A percentile compares a stretch with the other conserved stretches of the same genome.
Evolutionary conservation across 306 rosid species (phyloP).

Genomic region (Vicia villosa): DNA sequence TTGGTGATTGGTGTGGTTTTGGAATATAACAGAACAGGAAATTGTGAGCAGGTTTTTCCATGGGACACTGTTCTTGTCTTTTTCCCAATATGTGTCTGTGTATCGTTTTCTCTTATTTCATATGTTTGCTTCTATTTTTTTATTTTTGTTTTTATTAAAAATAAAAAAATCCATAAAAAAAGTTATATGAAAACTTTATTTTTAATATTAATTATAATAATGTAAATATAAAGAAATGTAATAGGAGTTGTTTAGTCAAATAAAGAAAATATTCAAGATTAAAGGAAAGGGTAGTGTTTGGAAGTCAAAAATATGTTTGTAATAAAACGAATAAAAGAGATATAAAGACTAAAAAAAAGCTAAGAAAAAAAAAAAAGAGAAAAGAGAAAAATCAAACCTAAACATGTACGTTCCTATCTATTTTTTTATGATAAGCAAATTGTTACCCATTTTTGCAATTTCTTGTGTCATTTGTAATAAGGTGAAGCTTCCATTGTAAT

Average conservation of each 20-base stretch:
- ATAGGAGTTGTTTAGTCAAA: neutral
- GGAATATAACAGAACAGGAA: slow-evolving; percentile 7
- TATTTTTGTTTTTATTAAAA: neutral
- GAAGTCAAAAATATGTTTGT: neutral
- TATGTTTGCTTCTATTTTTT: neutral
- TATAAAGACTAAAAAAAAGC: neutral
- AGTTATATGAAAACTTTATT: too few relatives aligned
- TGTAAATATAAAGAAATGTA: neutral
- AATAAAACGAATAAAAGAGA: neutral
- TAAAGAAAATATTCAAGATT: neutral
- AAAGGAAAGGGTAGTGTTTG: neutral
- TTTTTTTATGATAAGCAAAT: neutral
- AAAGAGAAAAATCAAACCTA: neutral
- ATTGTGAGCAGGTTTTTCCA: neutral
- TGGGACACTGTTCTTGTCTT: neutral
- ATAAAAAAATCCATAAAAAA: too few relatives aligned
- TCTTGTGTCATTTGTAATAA: neutral
- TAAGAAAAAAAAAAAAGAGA: neutral
- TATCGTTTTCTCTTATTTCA: neutral
- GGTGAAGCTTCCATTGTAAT: too few relatives aligned
- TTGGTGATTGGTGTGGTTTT: slow-evolving; percentile 24
- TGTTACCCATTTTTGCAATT: neutral
- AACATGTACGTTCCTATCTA: neutral
- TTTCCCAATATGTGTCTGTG: neutral
- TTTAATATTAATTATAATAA: too few relatives aligned